A percentile compares a stretch with the other conserved stretches of the same genome.
Evolutionary conservation across 1,284 basidiomycete species (phyloP).

Genomic region (Abortiporus biennis): DNA sequence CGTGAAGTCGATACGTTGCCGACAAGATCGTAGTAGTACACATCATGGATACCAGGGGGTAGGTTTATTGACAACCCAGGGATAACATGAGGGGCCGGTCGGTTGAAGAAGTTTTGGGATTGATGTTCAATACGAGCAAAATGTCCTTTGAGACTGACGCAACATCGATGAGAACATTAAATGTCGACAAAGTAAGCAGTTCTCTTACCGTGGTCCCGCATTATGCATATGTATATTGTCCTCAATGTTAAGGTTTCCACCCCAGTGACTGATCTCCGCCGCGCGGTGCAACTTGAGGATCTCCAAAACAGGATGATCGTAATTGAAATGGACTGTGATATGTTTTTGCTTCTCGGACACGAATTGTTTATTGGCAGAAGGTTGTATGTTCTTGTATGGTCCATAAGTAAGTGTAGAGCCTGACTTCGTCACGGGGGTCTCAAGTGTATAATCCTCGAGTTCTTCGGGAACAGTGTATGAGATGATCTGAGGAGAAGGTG

Average conservation of each 20-base stretch:
- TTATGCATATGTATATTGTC: constrained; percentile 86
- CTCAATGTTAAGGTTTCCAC: constrained; percentile 88
- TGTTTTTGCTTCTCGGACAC: constrained; percentile 55
- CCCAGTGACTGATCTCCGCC: constrained; percentile 97
- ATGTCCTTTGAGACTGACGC: constrained; percentile 81
- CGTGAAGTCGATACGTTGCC: constrained; percentile 97
- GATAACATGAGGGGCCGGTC: constrained; percentile 64
- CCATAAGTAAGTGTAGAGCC: constrained; percentile 85
- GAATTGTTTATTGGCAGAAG: constrained; percentile 54
- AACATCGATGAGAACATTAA: not conserved
- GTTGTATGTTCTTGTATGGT: constrained; percentile 72
- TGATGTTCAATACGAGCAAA: constrained; percentile 93
- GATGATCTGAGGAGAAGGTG: constrained; percentile 60
- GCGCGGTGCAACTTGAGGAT: constrained; percentile 67
- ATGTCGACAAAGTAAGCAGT: not conserved
- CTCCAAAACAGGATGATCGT: constrained; percentile 76
- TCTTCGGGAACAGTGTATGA: constrained; percentile 62
- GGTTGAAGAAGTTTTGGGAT: constrained; percentile 61
- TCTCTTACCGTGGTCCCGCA: constrained; percentile 79
- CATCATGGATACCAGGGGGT: constrained; percentile 73
- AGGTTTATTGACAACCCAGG: constrained; percentile 68
- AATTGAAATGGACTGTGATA: constrained; percentile 75
- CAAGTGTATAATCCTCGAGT: constrained; percentile 49
- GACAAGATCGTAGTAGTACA: constrained; percentile 87
- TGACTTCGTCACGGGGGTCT: constrained; percentile 62